Conservation (phyloP, 2,329 filamentous ascomycete genomes). For the Epichloe scottii region DNA sequence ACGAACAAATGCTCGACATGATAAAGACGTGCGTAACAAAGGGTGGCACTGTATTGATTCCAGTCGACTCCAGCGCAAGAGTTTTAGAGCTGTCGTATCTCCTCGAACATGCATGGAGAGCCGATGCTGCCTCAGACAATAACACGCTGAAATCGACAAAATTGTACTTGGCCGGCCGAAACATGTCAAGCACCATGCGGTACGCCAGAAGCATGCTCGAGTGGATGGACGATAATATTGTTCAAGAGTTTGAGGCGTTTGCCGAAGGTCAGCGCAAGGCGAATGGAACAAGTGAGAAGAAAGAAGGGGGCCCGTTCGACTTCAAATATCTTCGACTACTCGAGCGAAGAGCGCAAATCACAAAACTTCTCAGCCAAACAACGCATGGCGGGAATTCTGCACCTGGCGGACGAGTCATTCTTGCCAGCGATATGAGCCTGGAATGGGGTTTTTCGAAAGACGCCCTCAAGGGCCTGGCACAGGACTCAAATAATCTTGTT, state of each 20-base stretch:
- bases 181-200: slow-evolving; percentile 76
- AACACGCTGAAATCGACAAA: slow-evolving; percentile 40
- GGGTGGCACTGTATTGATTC: slow-evolving; percentile 85
- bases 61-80: slow-evolving; percentile 88
- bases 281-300: slow-evolving; percentile 35
- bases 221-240: slow-evolving; percentile 97
- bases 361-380: slow-evolving; percentile 46
- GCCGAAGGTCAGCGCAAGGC: slow-evolving; percentile 38
- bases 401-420: slow-evolving; percentile 56
- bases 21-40: slow-evolving; percentile 66
- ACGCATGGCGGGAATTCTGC: slow-evolving; percentile 26
- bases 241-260: slow-evolving; percentile 76
- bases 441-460: slow-evolving; percentile 94
- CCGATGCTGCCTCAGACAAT: slow-evolving; percentile 41
- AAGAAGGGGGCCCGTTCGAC: slow-evolving; percentile 66
- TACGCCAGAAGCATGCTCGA: slow-evolving; percentile 93
- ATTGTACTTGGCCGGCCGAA: slow-evolving; percentile 76
- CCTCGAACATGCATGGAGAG: slow-evolving; percentile 82
- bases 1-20: slow-evolving; percentile 73
- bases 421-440: slow-evolving; percentile 79
- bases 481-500: slow-evolving; percentile 69
- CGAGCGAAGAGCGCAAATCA: slow-evolving; percentile 69
- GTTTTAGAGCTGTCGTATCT: slow-evolving; percentile 86
- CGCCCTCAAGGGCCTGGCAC: slow-evolving; percentile 59
- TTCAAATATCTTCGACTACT: slow-evolving; percentile 76